These are phyloP conservation scores for Fusarium begoniae DNA, from an alignment of 2,329 filamentous ascomycete genomes.

Conservation along the genomic window DNA sequence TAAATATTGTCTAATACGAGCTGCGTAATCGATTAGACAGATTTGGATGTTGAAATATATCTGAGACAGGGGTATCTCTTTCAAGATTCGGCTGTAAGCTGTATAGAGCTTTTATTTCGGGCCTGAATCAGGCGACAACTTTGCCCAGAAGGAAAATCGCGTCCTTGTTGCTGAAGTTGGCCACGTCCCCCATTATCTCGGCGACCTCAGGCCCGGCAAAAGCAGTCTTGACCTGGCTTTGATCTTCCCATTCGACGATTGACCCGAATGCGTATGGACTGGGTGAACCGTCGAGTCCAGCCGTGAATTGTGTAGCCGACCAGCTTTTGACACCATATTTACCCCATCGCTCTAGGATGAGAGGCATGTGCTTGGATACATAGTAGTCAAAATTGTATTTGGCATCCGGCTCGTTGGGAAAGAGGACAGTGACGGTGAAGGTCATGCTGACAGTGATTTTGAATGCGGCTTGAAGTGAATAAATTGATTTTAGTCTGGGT, in stretches of 20 bases:
- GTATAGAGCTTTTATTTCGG: background rate
- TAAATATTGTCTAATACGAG: background rate
- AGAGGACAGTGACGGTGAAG: background rate
- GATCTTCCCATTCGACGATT: background rate
- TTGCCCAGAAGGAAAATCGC: background rate
- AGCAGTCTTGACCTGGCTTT: background rate
- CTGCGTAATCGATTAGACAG: background rate
- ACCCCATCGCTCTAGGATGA: background rate
- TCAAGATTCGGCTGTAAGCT: background rate
- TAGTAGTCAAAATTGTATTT: background rate
- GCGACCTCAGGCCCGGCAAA: background rate
- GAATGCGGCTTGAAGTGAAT: background rate
- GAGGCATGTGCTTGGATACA: background rate
- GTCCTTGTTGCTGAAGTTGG: background rate
- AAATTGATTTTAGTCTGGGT: no score
- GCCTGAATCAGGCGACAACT: background rate
- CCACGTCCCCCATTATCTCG: background rate
- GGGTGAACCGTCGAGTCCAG: background rate
- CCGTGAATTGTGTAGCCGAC: background rate
- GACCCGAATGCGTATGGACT: background rate
- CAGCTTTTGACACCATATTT: background rate
- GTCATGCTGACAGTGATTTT: background rate
- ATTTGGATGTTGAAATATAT: background rate
- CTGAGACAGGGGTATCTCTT: background rate
- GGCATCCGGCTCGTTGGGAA: background rate